Evolutionary conservation across 257 asterid genomes (phyloP).

Genomic region (Eucommia ulmoides): DNA sequence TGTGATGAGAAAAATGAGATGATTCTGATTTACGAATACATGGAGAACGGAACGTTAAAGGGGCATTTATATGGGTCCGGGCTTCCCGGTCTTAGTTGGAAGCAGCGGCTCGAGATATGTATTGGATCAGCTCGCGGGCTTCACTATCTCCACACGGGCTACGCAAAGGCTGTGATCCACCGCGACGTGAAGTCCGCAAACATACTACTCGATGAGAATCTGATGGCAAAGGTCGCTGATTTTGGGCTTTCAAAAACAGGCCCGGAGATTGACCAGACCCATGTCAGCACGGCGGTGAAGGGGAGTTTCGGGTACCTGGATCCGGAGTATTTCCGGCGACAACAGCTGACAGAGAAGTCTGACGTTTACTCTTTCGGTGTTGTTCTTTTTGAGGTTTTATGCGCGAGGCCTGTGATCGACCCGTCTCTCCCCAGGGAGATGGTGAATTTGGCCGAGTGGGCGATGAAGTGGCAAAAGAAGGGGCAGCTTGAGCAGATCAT

Average conservation of each 20-base stretch:
- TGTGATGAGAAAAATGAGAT: constrained; percentile 74
- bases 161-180: constrained; percentile 58
- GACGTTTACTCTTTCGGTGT: constrained; percentile 78
- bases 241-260: constrained; percentile 78
- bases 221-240: constrained; percentile 76
- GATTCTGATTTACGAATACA: constrained; percentile 68
- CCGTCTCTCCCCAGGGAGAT: constrained; percentile 71
- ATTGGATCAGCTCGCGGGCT: constrained; percentile 75
- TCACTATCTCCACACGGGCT: constrained; percentile 79
- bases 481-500: constrained; percentile 60
- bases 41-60: constrained; percentile 78
- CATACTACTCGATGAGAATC: constrained; percentile 71
- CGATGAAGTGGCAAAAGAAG: constrained; percentile 59
- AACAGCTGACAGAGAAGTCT: constrained; percentile 66
- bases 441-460: constrained; percentile 89
- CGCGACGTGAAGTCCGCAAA: constrained; percentile 84
- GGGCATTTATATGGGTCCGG: constrained; percentile 57
- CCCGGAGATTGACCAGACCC: constrained; percentile 80
- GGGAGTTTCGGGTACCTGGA: constrained; percentile 79
- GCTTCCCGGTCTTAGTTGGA: constrained; percentile 53
- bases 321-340: constrained; percentile 80
- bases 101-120: constrained; percentile 74
- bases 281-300: constrained; percentile 78
- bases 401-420: constrained; percentile 79
- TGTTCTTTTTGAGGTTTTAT: constrained; percentile 56